These are phyloP conservation scores for Penicillium sp. DNA, from an alignment of 2,329 filamentous ascomycete species.

Conservation along the genomic window DNA sequence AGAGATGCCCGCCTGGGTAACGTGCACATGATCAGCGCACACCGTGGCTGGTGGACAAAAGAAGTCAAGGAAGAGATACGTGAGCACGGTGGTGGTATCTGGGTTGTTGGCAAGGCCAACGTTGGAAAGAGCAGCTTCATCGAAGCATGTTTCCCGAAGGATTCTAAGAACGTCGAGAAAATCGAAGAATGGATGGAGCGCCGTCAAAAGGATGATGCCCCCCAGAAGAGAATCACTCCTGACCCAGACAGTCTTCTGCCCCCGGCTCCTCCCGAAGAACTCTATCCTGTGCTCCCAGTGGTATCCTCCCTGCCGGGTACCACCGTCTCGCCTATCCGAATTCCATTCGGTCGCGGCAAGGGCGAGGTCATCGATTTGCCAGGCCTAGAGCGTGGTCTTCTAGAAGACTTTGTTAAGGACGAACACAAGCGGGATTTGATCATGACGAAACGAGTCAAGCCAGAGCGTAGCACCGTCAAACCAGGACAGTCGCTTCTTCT, in stretches of 20 bases:
- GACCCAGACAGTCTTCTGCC: conserved; percentile 64
- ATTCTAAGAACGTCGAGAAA: conserved; percentile 51
- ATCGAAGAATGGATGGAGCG: conserved; percentile 37
- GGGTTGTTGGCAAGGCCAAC: conserved; percentile 98
- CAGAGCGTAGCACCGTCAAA: conserved; percentile 72
- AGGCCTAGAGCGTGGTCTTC: conserved; percentile 72
- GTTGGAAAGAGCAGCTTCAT: conserved; percentile 96
- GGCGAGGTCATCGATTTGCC: conserved; percentile 94
- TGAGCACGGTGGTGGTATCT: conserved; percentile 78
- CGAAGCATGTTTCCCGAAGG: conserved; percentile 80
- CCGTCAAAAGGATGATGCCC: conserved; percentile 23
- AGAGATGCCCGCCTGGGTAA: conserved; percentile 81
- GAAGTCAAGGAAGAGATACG: conserved; percentile 84
- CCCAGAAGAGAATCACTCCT: conserved; percentile 16
- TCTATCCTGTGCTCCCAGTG: conserved; percentile 81
- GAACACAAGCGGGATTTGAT: conserved; percentile 68
- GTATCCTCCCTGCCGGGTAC: conserved; percentile 88
- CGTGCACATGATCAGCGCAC: conserved; percentile 80
- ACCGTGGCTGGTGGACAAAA: conserved; percentile 87
- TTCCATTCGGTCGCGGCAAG: conserved; percentile 81
- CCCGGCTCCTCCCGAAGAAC: conserved; percentile 69
- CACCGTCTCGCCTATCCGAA: conserved; percentile 89
- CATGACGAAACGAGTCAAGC: conserved; percentile 75
- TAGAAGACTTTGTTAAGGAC: conserved; percentile 70
- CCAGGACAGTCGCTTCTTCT: conserved; percentile 78